Evolutionary conservation across 2,329 filamentous ascomycete species (phyloP).

Genomic region (Xylaria hypoxylon): DNA sequence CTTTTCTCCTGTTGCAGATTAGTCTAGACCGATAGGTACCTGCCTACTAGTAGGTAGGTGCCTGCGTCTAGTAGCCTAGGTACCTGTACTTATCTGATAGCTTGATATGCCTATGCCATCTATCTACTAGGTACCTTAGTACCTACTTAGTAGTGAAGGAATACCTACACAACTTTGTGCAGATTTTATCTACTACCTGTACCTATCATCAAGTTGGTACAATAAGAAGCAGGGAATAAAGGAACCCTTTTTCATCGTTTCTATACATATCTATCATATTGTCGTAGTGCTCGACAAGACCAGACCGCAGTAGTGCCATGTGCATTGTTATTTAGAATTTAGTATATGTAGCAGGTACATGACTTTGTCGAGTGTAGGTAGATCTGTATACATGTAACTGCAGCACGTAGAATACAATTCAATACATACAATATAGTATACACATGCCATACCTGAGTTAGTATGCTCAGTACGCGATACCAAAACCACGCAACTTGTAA

Average conservation of each 20-base stretch:
- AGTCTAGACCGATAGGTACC: slow-evolving; percentile 11
- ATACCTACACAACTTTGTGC: too few relatives aligned
- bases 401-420: too few relatives aligned
- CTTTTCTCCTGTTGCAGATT: slow-evolving; percentile 11
- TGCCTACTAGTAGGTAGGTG: too few relatives aligned
- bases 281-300: too few relatives aligned
- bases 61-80: too few relatives aligned
- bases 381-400: too few relatives aligned
- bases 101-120: neutral
- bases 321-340: slow-evolving; percentile 1
- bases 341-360: slow-evolving; percentile 6
- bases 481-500: slow-evolving; percentile 20
- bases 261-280: neutral
- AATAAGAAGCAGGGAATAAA: too few relatives aligned
- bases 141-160: too few relatives aligned
- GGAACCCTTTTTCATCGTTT: neutral
- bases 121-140: too few relatives aligned
- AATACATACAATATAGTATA: too few relatives aligned
- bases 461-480: slow-evolving; percentile 17
- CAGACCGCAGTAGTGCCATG: neutral
- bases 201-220: neutral
- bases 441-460: too few relatives aligned
- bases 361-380: neutral
- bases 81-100: neutral
- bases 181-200: too few relatives aligned